Conservation (phyloP, 805 yeast genomes). For the Saccharomycopsis schoenii region DNA sequence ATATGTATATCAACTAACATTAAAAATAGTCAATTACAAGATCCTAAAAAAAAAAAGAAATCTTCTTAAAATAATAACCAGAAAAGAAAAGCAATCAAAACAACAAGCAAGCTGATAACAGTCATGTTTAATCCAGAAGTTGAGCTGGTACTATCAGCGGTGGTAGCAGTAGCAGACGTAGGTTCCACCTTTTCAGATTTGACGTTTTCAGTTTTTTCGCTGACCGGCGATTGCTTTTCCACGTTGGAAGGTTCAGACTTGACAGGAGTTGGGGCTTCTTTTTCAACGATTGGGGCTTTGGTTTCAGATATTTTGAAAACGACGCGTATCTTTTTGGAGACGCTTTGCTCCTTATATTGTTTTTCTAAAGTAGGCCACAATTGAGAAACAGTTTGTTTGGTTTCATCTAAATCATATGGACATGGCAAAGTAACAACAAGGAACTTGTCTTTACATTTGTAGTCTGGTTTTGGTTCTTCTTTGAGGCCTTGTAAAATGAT, state of each 20-base stretch:
- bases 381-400: constrained; percentile 45
- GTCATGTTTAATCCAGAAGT: constrained; percentile 16
- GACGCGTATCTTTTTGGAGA: constrained; percentile 63
- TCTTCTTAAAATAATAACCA: constrained; percentile 2
- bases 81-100: constrained; percentile 1
- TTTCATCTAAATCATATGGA: constrained; percentile 36
- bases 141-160: constrained; percentile 16
- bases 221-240: not conserved
- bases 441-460: constrained; percentile 86
- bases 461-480: constrained; percentile 62
- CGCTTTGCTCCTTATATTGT: constrained; percentile 42
- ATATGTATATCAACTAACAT: not conserved
- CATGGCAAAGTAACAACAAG: constrained; percentile 80
- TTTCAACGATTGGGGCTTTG: constrained; percentile 15
- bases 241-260: constrained; percentile 16
- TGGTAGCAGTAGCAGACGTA: constrained; percentile 16
- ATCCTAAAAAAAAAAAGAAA: constrained; percentile 1
- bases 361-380: constrained; percentile 69
- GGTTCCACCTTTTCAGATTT: constrained; percentile 19
- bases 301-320: constrained; percentile 25
- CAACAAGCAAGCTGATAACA: constrained; percentile 2
- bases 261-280: constrained; percentile 19
- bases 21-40: not conserved
- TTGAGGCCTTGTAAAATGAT: constrained; percentile 79
- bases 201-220: constrained; percentile 19